Percentiles rank a stretch among this genome's conserved stretches.
phyloP scores from a whole-genome alignment of 139 green algal genomes.

The Coccomyxa sp. region DNA sequence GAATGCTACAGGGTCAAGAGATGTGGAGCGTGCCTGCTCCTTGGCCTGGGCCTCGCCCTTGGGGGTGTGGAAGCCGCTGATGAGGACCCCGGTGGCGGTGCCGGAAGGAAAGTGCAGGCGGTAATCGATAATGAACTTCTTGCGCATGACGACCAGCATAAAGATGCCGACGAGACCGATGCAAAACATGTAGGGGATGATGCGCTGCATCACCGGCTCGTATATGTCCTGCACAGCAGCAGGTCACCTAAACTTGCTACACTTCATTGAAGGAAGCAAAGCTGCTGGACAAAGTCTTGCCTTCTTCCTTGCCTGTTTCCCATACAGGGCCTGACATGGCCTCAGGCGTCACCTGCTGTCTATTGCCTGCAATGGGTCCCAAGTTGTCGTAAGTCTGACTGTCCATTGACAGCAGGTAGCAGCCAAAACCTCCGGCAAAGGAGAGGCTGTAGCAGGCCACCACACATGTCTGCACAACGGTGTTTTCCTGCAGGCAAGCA shows the following conservation, averaged over 20 bases:
- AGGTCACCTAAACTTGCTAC: neutral
- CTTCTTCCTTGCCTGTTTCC: no score
- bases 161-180: neutral
- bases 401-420: conserved; percentile 13
- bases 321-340: no score
- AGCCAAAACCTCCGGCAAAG: conserved; percentile 16
- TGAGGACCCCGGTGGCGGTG: conserved; percentile 23
- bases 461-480: conserved; percentile 21
- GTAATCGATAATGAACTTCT: conserved; percentile 16
- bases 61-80: conserved; percentile 17
- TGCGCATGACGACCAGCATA: conserved; percentile 3
- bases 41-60: neutral
- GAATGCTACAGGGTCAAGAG: no score
- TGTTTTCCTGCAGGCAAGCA: conserved; percentile 27
- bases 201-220: neutral
- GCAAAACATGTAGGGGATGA: conserved; percentile 2
- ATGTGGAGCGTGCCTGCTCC: neutral
- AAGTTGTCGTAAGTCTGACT: conserved; percentile 11
- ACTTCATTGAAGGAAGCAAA: neutral
- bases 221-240: neutral
- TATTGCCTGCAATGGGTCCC: conserved; percentile 9
- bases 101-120: conserved; percentile 18
- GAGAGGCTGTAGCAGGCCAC: conserved; percentile 11
- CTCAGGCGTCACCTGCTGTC: neutral
- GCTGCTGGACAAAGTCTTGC: neutral